Conservation (phyloP, 768 basidiomycete genomes). For the Auricularia heimuer region DNA sequence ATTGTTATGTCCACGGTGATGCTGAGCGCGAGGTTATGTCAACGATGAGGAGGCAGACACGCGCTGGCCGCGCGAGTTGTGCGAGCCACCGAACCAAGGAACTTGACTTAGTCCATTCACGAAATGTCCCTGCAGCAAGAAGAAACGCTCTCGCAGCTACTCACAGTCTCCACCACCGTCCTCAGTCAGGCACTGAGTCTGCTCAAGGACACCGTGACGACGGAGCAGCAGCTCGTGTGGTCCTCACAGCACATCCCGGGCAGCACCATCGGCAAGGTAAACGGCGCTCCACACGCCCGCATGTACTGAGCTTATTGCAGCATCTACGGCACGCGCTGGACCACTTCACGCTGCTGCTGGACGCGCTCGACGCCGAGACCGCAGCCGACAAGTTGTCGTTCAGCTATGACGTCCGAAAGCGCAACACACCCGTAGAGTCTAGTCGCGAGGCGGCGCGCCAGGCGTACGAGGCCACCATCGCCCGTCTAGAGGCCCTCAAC, state of each 20-base stretch:
- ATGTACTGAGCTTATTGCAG: slow-evolving; percentile 29
- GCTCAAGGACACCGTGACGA: slow-evolving; percentile 51
- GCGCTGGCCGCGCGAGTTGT: not conserved
- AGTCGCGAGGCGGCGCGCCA: slow-evolving; percentile 48
- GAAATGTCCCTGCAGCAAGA: slow-evolving; percentile 5
- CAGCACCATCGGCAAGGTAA: slow-evolving; percentile 64
- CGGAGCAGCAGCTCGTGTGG: slow-evolving; percentile 59
- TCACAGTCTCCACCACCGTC: slow-evolving; percentile 57
- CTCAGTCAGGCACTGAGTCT: slow-evolving; percentile 67
- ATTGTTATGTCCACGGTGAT: slow-evolving; percentile 9
- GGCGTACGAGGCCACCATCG: slow-evolving; percentile 46
- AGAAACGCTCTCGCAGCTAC: slow-evolving; percentile 38
- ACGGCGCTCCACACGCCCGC: not conserved
- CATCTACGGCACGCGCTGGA: slow-evolving; percentile 80
- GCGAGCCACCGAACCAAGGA: slow-evolving; percentile 2
- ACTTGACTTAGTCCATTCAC: slow-evolving; percentile 3
- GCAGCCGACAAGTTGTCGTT: slow-evolving; percentile 26
- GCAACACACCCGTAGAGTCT: slow-evolving; percentile 80
- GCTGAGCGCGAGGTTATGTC: slow-evolving; percentile 4
- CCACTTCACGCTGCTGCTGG: slow-evolving; percentile 62
- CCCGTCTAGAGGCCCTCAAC: slow-evolving; percentile 36
- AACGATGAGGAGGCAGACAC: not conserved
- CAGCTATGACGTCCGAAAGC: slow-evolving; percentile 65
- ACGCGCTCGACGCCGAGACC: slow-evolving; percentile 14
- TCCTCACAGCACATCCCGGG: slow-evolving; percentile 74